Evolutionary conservation across 2,329 filamentous ascomycete species (phyloP), one percentile per base, ranked within the genome.

Genomic region (Fusarium drepaniforme): DNA sequence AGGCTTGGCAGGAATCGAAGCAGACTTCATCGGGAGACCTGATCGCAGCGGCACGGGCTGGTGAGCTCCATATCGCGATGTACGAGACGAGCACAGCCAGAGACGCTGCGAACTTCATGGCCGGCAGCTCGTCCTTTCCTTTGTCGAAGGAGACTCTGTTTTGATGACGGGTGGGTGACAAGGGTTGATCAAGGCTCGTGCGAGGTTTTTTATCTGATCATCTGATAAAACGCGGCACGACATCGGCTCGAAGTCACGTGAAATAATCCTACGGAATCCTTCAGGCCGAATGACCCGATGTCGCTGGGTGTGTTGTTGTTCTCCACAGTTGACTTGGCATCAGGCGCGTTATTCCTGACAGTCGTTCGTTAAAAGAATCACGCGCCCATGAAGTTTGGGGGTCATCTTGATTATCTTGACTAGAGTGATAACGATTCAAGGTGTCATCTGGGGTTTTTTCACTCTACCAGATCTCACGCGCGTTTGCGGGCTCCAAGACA

Each of bases 1-100:
- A 70, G 38, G 76, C 77, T 18, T 78, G 67, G 67, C 84, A 85
- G 21, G 83, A 76, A 58, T 81, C 75, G 35, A 80, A 82, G 72
- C 83, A 84, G n/a, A 80, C 64, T 18, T 69, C n/a, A 8, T 73
- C 67, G 0, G 75, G 66, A 8, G 74, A 75, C 37, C 66, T 60
- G 25, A 60, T 67, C 46, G 64, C 64, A 0, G 60, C 35, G 13
- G 57, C 61, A 1, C 21, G 33, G 15, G 12, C 44, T 5, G 40
- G 7, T 0, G 25, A 30, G 4, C 8, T 25, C 30, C 64, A 76
- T 60, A 71, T 33, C 7, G 70, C 28, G 3, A 72, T 18, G 0
- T 13, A 44, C 8, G 44, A 40, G 15, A 73, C 64, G 18, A 67
- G 3, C 6, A 25, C 13, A 23, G 74, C 16, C 58, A 65, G 1